Base-by-base conservation (phyloP, 2,329 filamentous ascomycete species). In the Lasiodiplodia theobromae region DNA sequence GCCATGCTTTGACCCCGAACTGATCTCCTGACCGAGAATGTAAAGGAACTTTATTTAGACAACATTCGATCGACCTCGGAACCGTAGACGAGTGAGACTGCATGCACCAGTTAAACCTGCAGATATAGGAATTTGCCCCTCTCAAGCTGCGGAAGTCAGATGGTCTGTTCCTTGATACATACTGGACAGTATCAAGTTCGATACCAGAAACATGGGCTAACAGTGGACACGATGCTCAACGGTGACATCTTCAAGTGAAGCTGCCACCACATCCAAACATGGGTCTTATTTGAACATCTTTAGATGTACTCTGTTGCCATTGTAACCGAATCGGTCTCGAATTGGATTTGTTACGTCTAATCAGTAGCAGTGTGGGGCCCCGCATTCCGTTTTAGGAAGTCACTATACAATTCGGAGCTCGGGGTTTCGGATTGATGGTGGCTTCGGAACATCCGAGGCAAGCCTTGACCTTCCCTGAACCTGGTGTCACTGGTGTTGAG, bases 371-470 rank as follows among this genome's bases (percentile, higher is more conserved):
- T 6, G 21, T 57, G 21, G 37, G 16, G 21, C 31, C 54, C 54
- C 54, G 21, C 54, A 38, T n/a, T 11, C 21, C 7, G 3, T 31
- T 58, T 31, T 23, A 21, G n/a, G 34, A 7, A 11, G 56, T 5
- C 6, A 38, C 18, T 25, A 28, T 11, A 21, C 10, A 4, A 12
- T 4, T 11, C 58, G 44, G 58, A 51, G 44, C 58, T 63, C 58
- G 40, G 58, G 6, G 12, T 51, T 4, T 11, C 6, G 2, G 21
- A 25, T 16, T 38, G 25, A 28, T 16, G 16, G 3, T 21, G 7
- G 11, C 28, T 2, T 37, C 58, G 58, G 58, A 18, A 51, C 34
- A 23, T 23, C 58, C 58, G 58, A 63, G 23, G 4, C 58, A 49
- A 8, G n/a, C 11, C 25, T n/a, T 12, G 37, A 5, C 28, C 23